Evolutionary conservation across 345 rosid species (phyloP).

Genomic region (Citrus cavaleriei): DNA sequence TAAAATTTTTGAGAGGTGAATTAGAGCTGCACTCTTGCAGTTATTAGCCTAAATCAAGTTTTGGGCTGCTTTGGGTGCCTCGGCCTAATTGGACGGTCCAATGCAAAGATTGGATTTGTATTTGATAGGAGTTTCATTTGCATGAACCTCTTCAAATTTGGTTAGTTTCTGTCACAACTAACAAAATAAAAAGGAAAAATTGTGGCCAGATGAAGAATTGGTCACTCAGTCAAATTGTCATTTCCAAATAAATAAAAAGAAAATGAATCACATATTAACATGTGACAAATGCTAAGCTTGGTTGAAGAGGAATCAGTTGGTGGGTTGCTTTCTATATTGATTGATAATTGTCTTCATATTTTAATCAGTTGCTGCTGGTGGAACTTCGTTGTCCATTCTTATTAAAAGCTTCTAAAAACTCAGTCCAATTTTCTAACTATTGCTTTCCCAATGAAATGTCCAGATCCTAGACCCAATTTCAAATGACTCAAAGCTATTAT

Average conservation of each 20-base stretch:
- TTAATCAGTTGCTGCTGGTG: not conserved
- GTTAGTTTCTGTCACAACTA: not conserved
- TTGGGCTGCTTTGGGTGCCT: no score
- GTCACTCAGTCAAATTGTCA: not conserved
- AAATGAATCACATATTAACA: not conserved
- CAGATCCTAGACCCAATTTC: not conserved
- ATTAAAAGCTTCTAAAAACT: not conserved
- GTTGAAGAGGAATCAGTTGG: not conserved
- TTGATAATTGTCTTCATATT: not conserved
- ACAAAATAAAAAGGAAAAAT: not conserved
- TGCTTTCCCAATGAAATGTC: not conserved
- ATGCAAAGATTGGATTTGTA: no score
- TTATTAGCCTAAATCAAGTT: no score
- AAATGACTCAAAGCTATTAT: not conserved
- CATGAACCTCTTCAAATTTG: not conserved
- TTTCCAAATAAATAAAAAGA: not conserved
- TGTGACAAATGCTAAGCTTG: not conserved
- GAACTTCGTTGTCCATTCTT: slow-evolving; percentile 1
- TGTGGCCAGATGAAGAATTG: not conserved
- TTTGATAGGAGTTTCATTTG: no score
- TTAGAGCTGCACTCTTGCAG: no score
- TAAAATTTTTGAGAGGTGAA: no score
- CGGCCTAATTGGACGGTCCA: no score
- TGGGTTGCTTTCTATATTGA: not conserved
- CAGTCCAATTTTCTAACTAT: not conserved